Base-by-base conservation (phyloP, 2,329 filamentous ascomycete genomes). In the Eutypa lata region DNA sequence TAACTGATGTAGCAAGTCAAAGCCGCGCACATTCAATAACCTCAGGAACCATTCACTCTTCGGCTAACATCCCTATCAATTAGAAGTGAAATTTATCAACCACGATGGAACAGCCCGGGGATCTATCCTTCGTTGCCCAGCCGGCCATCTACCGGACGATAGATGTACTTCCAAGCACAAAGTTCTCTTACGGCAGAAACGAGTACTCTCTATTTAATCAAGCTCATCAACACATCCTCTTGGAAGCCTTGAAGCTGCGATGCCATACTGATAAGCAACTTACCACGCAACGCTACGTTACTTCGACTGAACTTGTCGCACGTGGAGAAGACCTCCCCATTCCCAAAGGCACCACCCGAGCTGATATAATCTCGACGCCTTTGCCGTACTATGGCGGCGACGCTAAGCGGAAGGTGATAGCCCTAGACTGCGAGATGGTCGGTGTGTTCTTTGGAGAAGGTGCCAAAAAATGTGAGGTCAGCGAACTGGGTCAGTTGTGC, bases 351-450 rank as follows among this genome's bases (percentile, higher is more conserved):
- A n/a, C 14, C 11, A 10, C 24, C n/a, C 7, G 14, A 24, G 22
- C 42, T 18, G 38, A 42, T 19, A 8, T 42, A 7, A 19, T 42
- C 18, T 18, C 42, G 14, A 45, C 22, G 5, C 22, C 13, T 8
- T 7, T 5, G 13, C 1, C 16, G 22, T 3, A 7, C 26, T 10
- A 10, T 2, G 16, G 14, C 3, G 21, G 22, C 21, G 1, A 10
- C 0, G n/a, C 45, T 7, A 65, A 58, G 43, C 66, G 63, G 46
- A 60, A 45, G 26, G 74, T 71, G 3, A 68, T 80, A 2, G 71
- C 67, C 0, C 58, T 80, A 7, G 76, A 80, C 56, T 79, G 76
- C 53, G 76, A 80, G 59, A 79, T 79, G 76, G 75, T 75, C 5
- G 65, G 61, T 14, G 61, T 75, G 1, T 50, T 38, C 2, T 58